Evolutionary conservation across 2,329 filamentous ascomycete species (phyloP), one percentile per base, ranked within the genome.

Genomic region (Penicillium brevicompactum): DNA sequence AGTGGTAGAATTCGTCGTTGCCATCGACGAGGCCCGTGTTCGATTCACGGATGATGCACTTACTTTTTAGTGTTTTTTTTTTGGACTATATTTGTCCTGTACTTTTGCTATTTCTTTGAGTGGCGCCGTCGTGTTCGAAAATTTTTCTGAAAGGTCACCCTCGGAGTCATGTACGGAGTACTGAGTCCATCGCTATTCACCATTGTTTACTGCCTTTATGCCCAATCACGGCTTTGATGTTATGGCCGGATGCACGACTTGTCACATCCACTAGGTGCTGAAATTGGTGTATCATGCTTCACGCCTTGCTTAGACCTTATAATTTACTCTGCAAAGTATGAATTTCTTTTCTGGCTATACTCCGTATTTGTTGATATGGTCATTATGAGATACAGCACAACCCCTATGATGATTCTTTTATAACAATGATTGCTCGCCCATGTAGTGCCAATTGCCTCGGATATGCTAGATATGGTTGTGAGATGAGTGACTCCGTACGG

Each of bases 1-100:
- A 75, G 72, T 75, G 72, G 72, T 75, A 75, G 72, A 74, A 74
- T 74, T 74, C 72, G 66, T 74, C 72, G 72, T 74, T 74, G 72
- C 72, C 72, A 75, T 76, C 74, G 74, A 76, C 67, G 73, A 75
- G 74, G 72, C 73, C 73, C 74, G 73, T 73, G 74, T 76, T 76
- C 74, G 73, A 76, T 76, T 76, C 74, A 73, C 74, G 74, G 74
- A 75, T 73, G 73, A 75, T 75, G 74, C 73, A 75, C 14, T 42
- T 8, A 16, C 49, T n/a, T n/a, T n/a, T n/a, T n/a, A n/a, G n/a
- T 46, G 49, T 37, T 46, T 46, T 53, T 51, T 46, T 53, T 55
- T 8, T 45, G 47, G 40, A 9, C 10, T 22, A 40, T 18, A 3
- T n/a, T 11, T 42, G 41, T 2, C 6, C 5, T 8, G 11, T 31